Percentiles rank a stretch among this genome's conserved stretches.
phyloP scores from a whole-genome alignment of 176 grass and related monocot genomes.

The Musa beccarii region DNA sequence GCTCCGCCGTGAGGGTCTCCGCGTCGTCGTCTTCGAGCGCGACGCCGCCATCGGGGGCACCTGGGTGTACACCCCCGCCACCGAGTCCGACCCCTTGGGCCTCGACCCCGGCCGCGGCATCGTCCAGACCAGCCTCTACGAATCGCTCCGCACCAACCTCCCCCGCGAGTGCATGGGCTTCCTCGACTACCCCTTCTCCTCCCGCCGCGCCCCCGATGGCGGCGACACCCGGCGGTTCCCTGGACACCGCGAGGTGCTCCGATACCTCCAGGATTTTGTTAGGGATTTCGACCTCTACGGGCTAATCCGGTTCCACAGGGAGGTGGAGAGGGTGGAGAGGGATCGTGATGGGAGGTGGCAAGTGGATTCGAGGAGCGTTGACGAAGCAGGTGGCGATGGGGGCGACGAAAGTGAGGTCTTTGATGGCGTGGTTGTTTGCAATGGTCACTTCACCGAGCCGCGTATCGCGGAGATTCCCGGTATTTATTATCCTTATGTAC shows the following conservation, averaged over 20 bases:
- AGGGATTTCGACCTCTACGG: conserved; percentile 43
- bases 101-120: conserved; percentile 26
- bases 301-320: conserved; percentile 50
- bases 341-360: conserved; percentile 35
- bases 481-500: conserved; percentile 13
- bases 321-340: conserved; percentile 38
- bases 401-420: conserved; percentile 32
- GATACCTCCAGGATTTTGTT: conserved; percentile 70
- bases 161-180: conserved; percentile 80
- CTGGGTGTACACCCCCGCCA: conserved; percentile 53
- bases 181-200: conserved; percentile 67
- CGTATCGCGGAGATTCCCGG: conserved; percentile 44
- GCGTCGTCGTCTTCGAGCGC: conserved; percentile 74
- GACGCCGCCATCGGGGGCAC: conserved; percentile 45
- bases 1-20: conserved; percentile 62
- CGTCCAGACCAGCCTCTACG: conserved; percentile 69
- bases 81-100: conserved; percentile 45
- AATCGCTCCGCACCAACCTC: conserved; percentile 81
- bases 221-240: conserved; percentile 56
- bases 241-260: conserved; percentile 63
- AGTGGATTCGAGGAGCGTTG: conserved; percentile 46
- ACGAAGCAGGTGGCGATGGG: conserved; percentile 17
- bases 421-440: conserved; percentile 66
- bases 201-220: conserved; percentile 17
- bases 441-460: conserved; percentile 53